phyloP scores from a whole-genome alignment of 139 green algal species.

The Closterium sp. region DNA sequence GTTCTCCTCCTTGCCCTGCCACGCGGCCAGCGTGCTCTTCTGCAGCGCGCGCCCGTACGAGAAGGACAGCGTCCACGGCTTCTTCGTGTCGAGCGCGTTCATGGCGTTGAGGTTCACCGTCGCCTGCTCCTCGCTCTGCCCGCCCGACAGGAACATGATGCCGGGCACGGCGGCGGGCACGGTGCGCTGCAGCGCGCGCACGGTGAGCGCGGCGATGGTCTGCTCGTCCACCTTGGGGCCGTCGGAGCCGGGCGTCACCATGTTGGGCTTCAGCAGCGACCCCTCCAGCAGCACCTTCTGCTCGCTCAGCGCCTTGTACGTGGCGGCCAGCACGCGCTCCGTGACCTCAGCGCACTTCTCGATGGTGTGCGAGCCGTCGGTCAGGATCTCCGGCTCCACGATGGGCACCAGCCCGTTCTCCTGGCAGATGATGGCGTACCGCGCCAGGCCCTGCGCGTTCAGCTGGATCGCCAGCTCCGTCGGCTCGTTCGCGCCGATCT shows the following conservation, averaged over 20 bases:
- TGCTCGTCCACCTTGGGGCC: constrained; percentile 44
- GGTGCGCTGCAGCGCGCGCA: constrained; percentile 75
- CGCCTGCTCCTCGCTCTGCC: constrained; percentile 75
- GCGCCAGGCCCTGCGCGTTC: constrained; percentile 84
- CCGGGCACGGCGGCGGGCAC: constrained; percentile 82
- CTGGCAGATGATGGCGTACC: constrained; percentile 88
- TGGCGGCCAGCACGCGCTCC: constrained; percentile 57
- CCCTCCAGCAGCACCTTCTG: constrained; percentile 69
- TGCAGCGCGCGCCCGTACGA: constrained; percentile 91
- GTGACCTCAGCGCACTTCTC: constrained; percentile 58
- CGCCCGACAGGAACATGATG: constrained; percentile 87
- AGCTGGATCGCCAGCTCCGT: constrained; percentile 65
- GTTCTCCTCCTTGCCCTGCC: constrained; percentile 82
- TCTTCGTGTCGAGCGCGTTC: constrained; percentile 58
- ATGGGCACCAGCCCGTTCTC: constrained; percentile 82
- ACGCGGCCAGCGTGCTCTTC: constrained; percentile 50
- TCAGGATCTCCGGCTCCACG: constrained; percentile 94
- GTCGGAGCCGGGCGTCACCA: constrained; percentile 71
- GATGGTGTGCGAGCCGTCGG: constrained; percentile 85
- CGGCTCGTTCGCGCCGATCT: constrained; percentile 66
- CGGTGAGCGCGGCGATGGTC: constrained; percentile 71
- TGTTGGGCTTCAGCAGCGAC: constrained; percentile 89
- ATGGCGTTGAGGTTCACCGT: constrained; percentile 86
- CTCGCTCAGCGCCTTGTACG: constrained; percentile 50
- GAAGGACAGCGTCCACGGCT: constrained; percentile 89